Conservation (phyloP, 768 basidiomycete species). For the Tricholoma terreum region DNA sequence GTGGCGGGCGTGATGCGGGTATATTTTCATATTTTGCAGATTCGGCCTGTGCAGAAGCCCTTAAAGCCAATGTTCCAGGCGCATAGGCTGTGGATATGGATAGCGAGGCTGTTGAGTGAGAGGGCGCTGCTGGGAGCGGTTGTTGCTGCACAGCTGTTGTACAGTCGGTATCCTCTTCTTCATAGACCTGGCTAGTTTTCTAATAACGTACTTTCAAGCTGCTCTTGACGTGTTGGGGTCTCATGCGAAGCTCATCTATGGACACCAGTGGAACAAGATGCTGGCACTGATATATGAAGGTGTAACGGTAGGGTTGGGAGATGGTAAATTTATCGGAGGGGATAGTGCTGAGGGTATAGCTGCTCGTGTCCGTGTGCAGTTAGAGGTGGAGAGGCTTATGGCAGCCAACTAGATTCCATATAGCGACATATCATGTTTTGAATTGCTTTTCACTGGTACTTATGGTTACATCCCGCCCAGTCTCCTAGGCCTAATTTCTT, state of each 20-base stretch:
- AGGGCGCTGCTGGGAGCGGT: conserved; percentile 50
- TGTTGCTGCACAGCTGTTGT: conserved; percentile 65
- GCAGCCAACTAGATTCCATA: background rate
- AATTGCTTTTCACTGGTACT: too few relatives aligned
- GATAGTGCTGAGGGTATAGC: conserved; percentile 57
- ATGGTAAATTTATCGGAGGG: conserved; percentile 54
- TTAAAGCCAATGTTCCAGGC: conserved; percentile 55
- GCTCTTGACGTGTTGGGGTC: conserved; percentile 69
- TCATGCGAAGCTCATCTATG: conserved; percentile 62
- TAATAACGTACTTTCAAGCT: conserved; percentile 35
- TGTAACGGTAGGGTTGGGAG: conserved; percentile 50
- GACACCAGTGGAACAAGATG: conserved; percentile 76
- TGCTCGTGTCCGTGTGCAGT: conserved; percentile 58
- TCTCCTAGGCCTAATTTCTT: too few relatives aligned
- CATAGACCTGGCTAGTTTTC: conserved; percentile 1
- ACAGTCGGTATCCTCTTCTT: conserved; percentile 44
- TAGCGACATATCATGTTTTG: background rate
- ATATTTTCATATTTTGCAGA: conserved; percentile 72
- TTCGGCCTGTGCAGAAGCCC: conserved; percentile 36
- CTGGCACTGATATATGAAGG: conserved; percentile 64
- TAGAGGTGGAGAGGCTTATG: conserved; percentile 67
- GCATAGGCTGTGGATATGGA: conserved; percentile 70
- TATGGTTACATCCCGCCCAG: too few relatives aligned
- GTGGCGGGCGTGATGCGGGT: conserved; percentile 81
- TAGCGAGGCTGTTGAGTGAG: conserved; percentile 58